Percentiles rank a stretch among this genome's conserved stretches.
Conservation (phyloP, 345 rosid genomes). For the Euphorbia tirucalli region DNA sequence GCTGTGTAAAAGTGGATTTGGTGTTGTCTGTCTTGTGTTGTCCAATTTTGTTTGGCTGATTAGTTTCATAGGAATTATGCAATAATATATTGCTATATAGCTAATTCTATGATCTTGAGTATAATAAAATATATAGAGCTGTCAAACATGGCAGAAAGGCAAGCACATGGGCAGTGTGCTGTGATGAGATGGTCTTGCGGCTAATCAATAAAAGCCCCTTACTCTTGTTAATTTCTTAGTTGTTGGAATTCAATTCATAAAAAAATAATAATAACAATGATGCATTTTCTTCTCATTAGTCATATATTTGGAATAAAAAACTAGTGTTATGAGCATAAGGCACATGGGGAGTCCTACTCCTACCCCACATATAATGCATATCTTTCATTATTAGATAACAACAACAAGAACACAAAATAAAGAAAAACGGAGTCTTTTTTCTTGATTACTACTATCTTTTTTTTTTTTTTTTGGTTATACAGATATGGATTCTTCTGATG, state of each 20-base stretch:
- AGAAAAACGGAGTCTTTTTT: background rate
- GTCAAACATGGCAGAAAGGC: conserved; percentile 14
- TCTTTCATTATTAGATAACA: conserved; percentile 1
- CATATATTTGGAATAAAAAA: background rate
- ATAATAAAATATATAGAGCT: conserved; percentile 8
- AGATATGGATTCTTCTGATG: conserved; percentile 34
- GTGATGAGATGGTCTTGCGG: conserved; percentile 20
- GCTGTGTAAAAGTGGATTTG: too few relatives aligned
- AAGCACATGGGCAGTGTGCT: conserved; percentile 34
- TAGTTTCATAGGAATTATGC: too few relatives aligned
- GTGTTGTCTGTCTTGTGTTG: too few relatives aligned
- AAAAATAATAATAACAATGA: background rate
- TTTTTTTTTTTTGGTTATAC: background rate
- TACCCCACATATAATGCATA: background rate
- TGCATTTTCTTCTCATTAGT: background rate
- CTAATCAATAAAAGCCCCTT: too few relatives aligned
- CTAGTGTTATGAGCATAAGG: background rate
- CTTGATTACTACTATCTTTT: background rate
- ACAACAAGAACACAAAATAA: conserved; percentile 1
- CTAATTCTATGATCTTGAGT: too few relatives aligned
- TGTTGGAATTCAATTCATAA: background rate
- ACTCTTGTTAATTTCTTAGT: too few relatives aligned
- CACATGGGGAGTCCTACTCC: conserved; percentile 20
- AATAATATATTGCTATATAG: too few relatives aligned
- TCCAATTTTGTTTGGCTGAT: too few relatives aligned